A percentile compares a stretch with the other conserved stretches of the same genome.
These are phyloP conservation scores for Leccinum disarticulatum DNA, from an alignment of 768 basidiomycete genomes.

Conservation along the genomic window DNA sequence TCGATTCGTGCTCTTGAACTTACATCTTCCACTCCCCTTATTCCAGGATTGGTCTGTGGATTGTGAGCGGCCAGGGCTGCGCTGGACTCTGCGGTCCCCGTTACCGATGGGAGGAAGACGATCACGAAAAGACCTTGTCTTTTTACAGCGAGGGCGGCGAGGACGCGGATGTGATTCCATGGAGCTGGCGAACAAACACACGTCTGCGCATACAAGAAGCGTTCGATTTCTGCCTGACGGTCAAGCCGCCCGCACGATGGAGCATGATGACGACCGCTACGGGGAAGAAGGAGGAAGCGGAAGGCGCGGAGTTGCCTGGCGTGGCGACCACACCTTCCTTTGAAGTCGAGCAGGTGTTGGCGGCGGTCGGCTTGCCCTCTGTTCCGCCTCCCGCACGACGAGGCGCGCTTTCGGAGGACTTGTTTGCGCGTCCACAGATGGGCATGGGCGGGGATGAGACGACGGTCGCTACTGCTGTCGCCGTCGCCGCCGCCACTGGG, in stretches of 20 bases:
- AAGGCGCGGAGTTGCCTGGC: conserved; percentile 24
- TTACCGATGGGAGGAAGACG: conserved; percentile 82
- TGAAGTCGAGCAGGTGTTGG: conserved; percentile 61
- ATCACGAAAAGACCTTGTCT: conserved; percentile 57
- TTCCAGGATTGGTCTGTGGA: conserved; percentile 73
- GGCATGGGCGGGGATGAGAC: conserved; percentile 20
- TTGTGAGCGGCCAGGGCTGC: conserved; percentile 71
- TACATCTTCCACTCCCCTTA: neutral
- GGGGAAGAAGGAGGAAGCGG: conserved; percentile 31
- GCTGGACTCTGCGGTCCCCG: conserved; percentile 85
- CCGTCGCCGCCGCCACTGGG: neutral
- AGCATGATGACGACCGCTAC: conserved; percentile 25
- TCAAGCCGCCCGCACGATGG: conserved; percentile 38
- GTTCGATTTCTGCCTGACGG: conserved; percentile 75
- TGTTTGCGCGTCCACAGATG: conserved; percentile 56
- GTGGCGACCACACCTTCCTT: conserved; percentile 34
- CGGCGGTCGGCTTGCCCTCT: conserved; percentile 50
- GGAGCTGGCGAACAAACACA: conserved; percentile 78
- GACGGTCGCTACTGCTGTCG: neutral
- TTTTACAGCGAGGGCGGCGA: conserved; percentile 45
- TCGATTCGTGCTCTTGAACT: neutral
- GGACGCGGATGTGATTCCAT: conserved; percentile 57
- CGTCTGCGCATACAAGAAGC: conserved; percentile 72
- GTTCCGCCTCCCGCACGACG: conserved; percentile 55
- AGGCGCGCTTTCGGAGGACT: conserved; percentile 57